These are phyloP conservation scores for Cladosporium sp. DNA, from an alignment of 2,329 filamentous ascomycete species.

Conservation along the genomic window DNA sequence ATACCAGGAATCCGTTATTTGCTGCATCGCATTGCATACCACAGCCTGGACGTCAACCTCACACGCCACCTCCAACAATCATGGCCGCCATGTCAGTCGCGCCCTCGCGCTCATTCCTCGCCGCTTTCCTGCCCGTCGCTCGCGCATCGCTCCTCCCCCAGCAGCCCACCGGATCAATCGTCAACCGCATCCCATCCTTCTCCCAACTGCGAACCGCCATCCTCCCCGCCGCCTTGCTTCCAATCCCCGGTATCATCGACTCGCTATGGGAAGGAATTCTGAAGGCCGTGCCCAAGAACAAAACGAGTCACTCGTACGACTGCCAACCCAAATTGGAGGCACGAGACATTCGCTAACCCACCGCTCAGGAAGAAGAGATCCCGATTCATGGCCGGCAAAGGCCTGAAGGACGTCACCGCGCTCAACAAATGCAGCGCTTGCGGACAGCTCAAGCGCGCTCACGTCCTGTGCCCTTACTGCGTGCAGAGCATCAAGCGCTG, in stretches of 20 bases:
- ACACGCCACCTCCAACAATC: background rate
- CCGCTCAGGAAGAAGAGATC: conserved; percentile 67
- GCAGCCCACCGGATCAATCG: conserved; percentile 39
- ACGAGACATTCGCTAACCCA: conserved; percentile 1
- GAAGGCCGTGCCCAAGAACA: conserved; percentile 95
- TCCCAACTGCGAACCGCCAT: conserved; percentile 46
- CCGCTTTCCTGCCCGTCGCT: conserved; percentile 52
- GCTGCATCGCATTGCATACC: background rate
- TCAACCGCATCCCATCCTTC: conserved; percentile 40
- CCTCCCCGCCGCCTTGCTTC: conserved; percentile 56
- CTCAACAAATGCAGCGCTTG: conserved; percentile 88
- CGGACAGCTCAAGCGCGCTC: conserved; percentile 80
- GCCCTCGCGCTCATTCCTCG: conserved; percentile 38
- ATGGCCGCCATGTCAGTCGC: conserved; percentile 37
- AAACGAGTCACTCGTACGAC: conserved; percentile 78
- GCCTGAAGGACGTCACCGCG: conserved; percentile 80
- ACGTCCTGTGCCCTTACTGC: conserved; percentile 84
- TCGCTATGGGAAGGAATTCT: conserved; percentile 92
- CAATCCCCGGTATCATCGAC: conserved; percentile 66
- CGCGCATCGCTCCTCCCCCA: conserved; percentile 38
- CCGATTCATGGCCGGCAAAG: conserved; percentile 93
- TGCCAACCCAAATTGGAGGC: background rate
- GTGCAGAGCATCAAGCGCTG: conserved; percentile 56
- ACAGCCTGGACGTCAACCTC: conserved; percentile 2
- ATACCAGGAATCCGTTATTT: background rate